phyloP scores from a whole-genome alignment of 257 asterid species.

The Plectranthus barbatus region DNA sequence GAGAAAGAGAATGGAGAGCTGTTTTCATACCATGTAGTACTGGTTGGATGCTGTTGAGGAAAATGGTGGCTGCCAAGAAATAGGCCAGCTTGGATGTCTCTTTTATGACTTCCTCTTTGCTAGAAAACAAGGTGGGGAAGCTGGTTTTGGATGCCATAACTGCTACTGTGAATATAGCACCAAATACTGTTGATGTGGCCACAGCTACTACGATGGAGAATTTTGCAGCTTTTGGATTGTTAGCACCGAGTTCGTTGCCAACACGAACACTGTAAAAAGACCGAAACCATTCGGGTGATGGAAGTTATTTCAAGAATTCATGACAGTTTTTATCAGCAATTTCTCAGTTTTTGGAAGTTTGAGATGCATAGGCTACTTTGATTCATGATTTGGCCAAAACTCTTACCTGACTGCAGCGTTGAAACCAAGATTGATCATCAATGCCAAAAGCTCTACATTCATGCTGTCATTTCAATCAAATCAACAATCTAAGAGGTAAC shows the following conservation, averaged over 20 bases:
- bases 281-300: not conserved
- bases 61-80: no score
- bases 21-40: slow-evolving; percentile 68
- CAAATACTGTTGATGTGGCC: slow-evolving; percentile 46
- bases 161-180: slow-evolving; percentile 37
- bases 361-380: not conserved
- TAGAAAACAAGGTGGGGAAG: slow-evolving; percentile 52
- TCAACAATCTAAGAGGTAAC: not conserved
- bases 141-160: slow-evolving; percentile 32
- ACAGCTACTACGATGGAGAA: slow-evolving; percentile 48
- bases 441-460: slow-evolving; percentile 54
- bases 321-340: not conserved
- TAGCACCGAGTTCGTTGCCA: slow-evolving; percentile 76
- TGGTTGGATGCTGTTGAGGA: no score
- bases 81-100: no score
- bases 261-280: slow-evolving; percentile 62
- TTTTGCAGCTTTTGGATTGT: slow-evolving; percentile 63
- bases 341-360: not conserved
- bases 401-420: slow-evolving; percentile 83
- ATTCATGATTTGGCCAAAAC: not conserved
- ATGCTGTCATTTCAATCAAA: not conserved
- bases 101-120: slow-evolving; percentile 35
- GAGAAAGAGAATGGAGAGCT: no score
- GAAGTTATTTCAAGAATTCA: not conserved
- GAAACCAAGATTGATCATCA: slow-evolving; percentile 76